Base-by-base conservation (phyloP, 805 yeast genomes). In the Yamadazyma scolyti region DNA sequence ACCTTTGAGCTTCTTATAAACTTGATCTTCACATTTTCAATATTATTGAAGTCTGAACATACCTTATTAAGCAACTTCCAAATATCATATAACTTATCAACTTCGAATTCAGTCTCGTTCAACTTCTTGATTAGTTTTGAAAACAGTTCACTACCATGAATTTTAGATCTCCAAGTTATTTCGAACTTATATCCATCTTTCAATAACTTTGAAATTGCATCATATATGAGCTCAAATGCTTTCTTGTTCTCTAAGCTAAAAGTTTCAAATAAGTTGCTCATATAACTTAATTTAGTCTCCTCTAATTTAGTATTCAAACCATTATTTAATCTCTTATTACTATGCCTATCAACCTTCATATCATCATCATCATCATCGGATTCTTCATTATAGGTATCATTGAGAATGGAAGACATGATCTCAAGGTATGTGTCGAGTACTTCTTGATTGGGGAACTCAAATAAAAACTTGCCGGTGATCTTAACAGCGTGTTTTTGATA, bases 91-190 rank as follows among this genome's bases (percentile, higher is more conserved):
- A 69, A 8, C 12, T 46, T 22, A 9, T 35, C 36, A 6, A 36
- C 31, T 8, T 34, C 30, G 19, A 43, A 29, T 12, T 34, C 32
- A 7, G 43, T 23, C 12, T 32, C 30, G 2, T 32, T 35, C 6
- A 55, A 29, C 29, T 37, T 39, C 1, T 23, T 16, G 3, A 41
- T 5, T 1, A 56, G 20, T 11, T 30, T 32, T 5, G 34, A 47
- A 16, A 73, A 52, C 7, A 63, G 58, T 30, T 73, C 77, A 40
- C 62, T 67, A 12, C 59, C 56, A 1, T 67, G 64, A 2, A 68
- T 36, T 42, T 77, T 75, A 2, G 80, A 65, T 43, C 82, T 68
- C 90, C 90, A 82, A 1, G 85, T 72, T 30, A 61, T 58, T 43
- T 47, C 49, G 52, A 56, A 50, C 14, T 48, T 40, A 21, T 20